Evolutionary conservation across 345 rosid species (phyloP).

Genomic region (Anastatica hierochuntica): DNA sequence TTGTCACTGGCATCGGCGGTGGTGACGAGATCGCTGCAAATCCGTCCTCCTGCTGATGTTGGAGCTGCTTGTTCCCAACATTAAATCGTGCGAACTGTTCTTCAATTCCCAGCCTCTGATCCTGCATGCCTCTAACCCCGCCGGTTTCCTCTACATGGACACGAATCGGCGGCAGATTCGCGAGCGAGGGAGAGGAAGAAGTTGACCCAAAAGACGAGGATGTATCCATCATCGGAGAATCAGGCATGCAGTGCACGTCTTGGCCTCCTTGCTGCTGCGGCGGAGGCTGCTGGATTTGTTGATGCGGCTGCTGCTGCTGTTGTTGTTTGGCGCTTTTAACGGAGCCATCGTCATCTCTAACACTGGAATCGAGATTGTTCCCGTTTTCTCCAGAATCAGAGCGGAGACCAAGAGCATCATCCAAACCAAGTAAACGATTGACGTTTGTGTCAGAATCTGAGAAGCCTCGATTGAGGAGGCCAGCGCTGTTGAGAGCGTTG

Average conservation of each 20-base stretch:
- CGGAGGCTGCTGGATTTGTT: constrained; percentile 13
- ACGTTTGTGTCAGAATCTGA: constrained; percentile 62
- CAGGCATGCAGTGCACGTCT: constrained; percentile 83
- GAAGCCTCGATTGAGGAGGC: constrained; percentile 50
- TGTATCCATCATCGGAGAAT: constrained; percentile 88
- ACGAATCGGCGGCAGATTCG: constrained; percentile 78
- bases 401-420: constrained; percentile 30
- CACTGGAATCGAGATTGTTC: constrained; percentile 24
- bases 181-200: constrained; percentile 81
- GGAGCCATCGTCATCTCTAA: constrained; percentile 30
- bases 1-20: constrained; percentile 40
- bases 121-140: constrained; percentile 30
- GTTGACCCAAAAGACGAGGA: constrained; percentile 89
- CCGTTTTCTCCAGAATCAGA: constrained; percentile 18
- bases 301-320: constrained; percentile 7
- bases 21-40: constrained; percentile 44
- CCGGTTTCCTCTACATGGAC: constrained; percentile 56
- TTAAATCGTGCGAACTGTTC: constrained; percentile 69
- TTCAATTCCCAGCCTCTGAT: constrained; percentile 66
- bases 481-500: constrained; percentile 62
- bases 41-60: constrained; percentile 52
- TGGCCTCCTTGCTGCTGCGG: constrained; percentile 30
- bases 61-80: constrained; percentile 23
- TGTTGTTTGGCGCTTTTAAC: constrained; percentile 40
- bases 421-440: constrained; percentile 70